phyloP scores from a whole-genome alignment of 768 basidiomycete species.

The Tubosaeta brunneosetosa region DNA sequence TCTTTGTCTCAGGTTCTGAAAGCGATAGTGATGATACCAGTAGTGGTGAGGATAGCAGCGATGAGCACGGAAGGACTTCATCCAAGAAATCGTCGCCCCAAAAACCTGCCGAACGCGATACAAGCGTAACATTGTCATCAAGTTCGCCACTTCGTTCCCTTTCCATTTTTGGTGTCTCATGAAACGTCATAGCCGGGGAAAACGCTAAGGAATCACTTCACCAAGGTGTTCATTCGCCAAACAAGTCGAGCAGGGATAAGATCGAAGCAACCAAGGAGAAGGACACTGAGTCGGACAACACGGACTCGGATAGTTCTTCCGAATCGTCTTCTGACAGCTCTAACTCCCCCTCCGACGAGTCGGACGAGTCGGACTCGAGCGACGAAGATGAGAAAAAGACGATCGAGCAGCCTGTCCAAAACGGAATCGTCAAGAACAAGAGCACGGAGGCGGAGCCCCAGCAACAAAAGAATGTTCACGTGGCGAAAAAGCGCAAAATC shows the following conservation, averaged over 20 bases:
- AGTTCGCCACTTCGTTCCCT: conserved; percentile 10
- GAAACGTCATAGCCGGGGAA: conserved; percentile 11
- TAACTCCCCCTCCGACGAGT: conserved; percentile 2
- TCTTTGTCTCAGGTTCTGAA: conserved; percentile 13
- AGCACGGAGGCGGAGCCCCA: neutral
- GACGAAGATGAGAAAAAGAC: conserved; percentile 7
- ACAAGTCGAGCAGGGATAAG: conserved; percentile 2
- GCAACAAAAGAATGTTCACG: conserved; percentile 16
- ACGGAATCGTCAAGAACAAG: conserved; percentile 2
- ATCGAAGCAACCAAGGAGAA: neutral
- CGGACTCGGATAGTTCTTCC: conserved; percentile 12
- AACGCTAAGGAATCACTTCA: neutral
- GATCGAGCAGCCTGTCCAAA: neutral
- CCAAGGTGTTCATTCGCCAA: neutral
- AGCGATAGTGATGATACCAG: conserved; percentile 7
- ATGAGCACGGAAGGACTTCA: neutral
- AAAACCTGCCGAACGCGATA: conserved; percentile 28
- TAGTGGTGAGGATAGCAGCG: neutral
- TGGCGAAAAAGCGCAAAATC: conserved; percentile 59
- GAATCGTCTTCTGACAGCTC: conserved; percentile 15
- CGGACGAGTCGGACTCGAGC: conserved; percentile 19
- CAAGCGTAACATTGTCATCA: conserved; percentile 40
- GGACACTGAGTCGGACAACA: conserved; percentile 9
- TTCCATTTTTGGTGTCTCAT: neutral
- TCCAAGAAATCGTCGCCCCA: conserved; percentile 1